Base-by-base conservation (phyloP, 306 rosid species). In the Sesbania bispinosa region DNA sequence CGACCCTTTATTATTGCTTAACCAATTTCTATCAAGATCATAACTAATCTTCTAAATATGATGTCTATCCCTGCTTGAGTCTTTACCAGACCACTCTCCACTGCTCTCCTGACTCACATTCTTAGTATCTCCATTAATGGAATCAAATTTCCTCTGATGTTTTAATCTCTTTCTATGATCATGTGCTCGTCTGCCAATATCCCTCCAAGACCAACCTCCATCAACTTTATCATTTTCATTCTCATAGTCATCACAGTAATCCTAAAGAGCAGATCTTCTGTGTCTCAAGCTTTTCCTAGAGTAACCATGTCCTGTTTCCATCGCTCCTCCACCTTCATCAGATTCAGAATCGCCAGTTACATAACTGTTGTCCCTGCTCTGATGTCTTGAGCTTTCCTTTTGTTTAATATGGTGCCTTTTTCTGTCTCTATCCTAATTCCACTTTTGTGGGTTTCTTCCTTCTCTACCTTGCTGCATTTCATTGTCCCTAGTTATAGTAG, bases 381-480 rank as follows among this genome's bases (percentile, higher is more conserved):
- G 47, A 43, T 68, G 65, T 54, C 72, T 53, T 35, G 82, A 50
- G 42, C 69, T 78, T 72, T 81, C 52, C n/a, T 82, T 81, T 69
- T 74, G 36, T 8, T 29, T 11, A 3, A 13, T 14, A 23, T 27
- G 59, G 59, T 19, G 79, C 67, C 64, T 68, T 52, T 64, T 67
- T 26, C 42, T 30, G 10, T 64, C 61, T 41, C 60, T 45, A 23
- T 75, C 16, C 11, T 15, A 78, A 60, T 51, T 42, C 43, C 64
- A 43, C 83, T n/a, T n/a, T n/a, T n/a, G n/a, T n/a, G n/a, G n/a
- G n/a, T n/a, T n/a, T n/a, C n/a, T n/a, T n/a, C n/a, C 65, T 52
- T 67, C 59, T 55, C 51, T 30, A 36, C 35, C 16, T 14, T 36
- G 75, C 29, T 38, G 53, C 39, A 53, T 62, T 61, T 27, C 69